Conservation (phyloP, 768 basidiomycete species). For the Agrocybe praecox region DNA sequence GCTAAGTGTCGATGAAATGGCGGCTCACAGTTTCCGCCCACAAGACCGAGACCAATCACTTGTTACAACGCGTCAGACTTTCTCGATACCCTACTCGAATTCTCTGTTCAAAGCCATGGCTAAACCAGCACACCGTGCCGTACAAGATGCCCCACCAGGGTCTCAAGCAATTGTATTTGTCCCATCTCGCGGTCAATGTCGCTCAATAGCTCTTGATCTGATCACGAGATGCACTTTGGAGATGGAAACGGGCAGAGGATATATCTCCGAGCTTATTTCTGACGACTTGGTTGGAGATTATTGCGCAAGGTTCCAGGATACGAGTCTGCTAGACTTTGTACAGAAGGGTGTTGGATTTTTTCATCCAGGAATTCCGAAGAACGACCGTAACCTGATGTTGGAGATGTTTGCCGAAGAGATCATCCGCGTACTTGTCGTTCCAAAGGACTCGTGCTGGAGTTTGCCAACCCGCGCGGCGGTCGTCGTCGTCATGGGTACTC, state of each 20-base stretch:
- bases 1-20: conserved; percentile 69
- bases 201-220: conserved; percentile 74
- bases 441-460: conserved; percentile 86
- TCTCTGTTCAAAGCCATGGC: conserved; percentile 91
- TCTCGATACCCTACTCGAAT: conserved; percentile 84
- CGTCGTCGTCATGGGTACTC: conserved; percentile 92
- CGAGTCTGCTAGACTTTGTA: conserved; percentile 67
- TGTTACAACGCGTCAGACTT: conserved; percentile 67
- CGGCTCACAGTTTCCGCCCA: conserved; percentile 78
- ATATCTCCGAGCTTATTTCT: conserved; percentile 53
- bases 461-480: conserved; percentile 81
- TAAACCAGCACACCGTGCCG: conserved; percentile 83
- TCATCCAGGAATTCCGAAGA: conserved; percentile 67
- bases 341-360: conserved; percentile 89
- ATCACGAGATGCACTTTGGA: conserved; percentile 86
- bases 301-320: conserved; percentile 62
- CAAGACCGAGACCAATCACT: conserved; percentile 83
- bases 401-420: conserved; percentile 82
- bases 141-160: conserved; percentile 46
- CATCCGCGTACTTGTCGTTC: conserved; percentile 78
- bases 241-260: conserved; percentile 68
- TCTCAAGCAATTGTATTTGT: conserved; percentile 82
- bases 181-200: conserved; percentile 80
- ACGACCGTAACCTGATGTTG: conserved; percentile 74
- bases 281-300: conserved; percentile 60